Evolutionary conservation across 768 basidiomycete genomes (phyloP).

Genomic region (Kwoniella sp.): DNA sequence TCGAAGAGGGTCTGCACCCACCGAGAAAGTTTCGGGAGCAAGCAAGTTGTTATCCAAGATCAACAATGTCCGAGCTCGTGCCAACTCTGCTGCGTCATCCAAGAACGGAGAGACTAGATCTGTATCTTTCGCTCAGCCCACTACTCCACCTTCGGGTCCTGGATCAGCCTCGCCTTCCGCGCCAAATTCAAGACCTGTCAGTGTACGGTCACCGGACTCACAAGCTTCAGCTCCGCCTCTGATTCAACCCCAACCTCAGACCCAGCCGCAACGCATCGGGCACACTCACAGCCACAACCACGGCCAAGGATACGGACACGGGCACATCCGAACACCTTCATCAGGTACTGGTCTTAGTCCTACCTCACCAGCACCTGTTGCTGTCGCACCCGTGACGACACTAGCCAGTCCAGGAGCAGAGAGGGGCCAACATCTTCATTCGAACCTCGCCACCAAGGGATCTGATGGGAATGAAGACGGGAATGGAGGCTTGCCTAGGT

Average conservation of each 20-base stretch:
- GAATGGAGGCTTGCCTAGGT: slow-evolving; percentile 24
- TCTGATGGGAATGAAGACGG: not conserved
- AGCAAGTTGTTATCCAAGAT: slow-evolving; percentile 36
- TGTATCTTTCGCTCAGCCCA: slow-evolving; percentile 13
- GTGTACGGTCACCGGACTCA: slow-evolving; percentile 3
- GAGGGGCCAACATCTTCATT: not conserved
- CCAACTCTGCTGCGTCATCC: slow-evolving; percentile 18
- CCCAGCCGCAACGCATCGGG: not conserved
- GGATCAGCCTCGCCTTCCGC: slow-evolving; percentile 8
- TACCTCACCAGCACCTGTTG: slow-evolving; percentile 19
- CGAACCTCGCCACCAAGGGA: not conserved
- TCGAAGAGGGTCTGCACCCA: slow-evolving; percentile 14
- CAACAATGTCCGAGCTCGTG: slow-evolving; percentile 23
- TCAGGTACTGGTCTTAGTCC: slow-evolving; percentile 20
- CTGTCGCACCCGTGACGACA: slow-evolving; percentile 34
- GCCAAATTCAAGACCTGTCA: not conserved
- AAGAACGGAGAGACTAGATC: slow-evolving; percentile 15
- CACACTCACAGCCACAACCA: not conserved
- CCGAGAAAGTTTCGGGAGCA: slow-evolving; percentile 7
- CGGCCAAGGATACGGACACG: not conserved
- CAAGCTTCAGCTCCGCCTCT: not conserved
- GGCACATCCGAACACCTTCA: slow-evolving; percentile 1
- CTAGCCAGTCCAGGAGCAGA: slow-evolving; percentile 23
- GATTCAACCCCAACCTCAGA: slow-evolving; percentile 5
- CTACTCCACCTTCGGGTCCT: slow-evolving; percentile 5